Evolutionary conservation across 2,329 filamentous ascomycete species (phyloP).

Genomic region (Aspergillus fischeri): DNA sequence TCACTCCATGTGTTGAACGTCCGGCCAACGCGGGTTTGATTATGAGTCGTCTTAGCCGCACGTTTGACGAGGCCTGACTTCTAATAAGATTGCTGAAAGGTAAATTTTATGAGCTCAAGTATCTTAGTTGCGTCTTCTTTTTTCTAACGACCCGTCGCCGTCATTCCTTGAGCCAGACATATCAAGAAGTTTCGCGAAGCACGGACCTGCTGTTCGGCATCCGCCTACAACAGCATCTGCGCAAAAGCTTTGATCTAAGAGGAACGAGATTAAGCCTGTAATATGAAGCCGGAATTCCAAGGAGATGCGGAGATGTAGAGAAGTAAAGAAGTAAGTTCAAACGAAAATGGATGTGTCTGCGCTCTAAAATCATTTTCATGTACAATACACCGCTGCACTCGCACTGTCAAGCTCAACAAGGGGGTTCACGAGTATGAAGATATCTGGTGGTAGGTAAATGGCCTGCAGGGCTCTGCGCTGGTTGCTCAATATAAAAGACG

Average conservation of each 20-base stretch:
- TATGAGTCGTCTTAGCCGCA: neutral
- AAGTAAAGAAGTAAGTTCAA: neutral
- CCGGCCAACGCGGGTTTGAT: neutral
- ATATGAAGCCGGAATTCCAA: neutral
- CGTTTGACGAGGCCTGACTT: neutral
- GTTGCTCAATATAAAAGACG: neutral
- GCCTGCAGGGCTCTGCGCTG: neutral
- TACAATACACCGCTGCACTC: constrained; percentile 15
- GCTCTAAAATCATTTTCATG: constrained; percentile 16
- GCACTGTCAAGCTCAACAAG: neutral
- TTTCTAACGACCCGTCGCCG: too few relatives aligned
- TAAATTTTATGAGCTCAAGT: neutral
- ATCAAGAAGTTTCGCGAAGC: too few relatives aligned
- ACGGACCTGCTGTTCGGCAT: too few relatives aligned
- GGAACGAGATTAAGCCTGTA: neutral
- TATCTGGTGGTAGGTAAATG: neutral
- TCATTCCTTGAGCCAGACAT: too few relatives aligned
- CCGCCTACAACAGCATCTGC: neutral
- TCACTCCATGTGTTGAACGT: neutral
- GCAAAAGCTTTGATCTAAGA: neutral
- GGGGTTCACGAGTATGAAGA: constrained; percentile 6
- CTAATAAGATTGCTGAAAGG: neutral
- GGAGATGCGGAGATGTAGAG: neutral
- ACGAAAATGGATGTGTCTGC: constrained; percentile 3
- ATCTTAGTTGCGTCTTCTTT: neutral